These are phyloP conservation scores for Saccharomyces pastorianus DNA, from an alignment of 1,139 yeast genomes.

Conservation along the genomic window DNA sequence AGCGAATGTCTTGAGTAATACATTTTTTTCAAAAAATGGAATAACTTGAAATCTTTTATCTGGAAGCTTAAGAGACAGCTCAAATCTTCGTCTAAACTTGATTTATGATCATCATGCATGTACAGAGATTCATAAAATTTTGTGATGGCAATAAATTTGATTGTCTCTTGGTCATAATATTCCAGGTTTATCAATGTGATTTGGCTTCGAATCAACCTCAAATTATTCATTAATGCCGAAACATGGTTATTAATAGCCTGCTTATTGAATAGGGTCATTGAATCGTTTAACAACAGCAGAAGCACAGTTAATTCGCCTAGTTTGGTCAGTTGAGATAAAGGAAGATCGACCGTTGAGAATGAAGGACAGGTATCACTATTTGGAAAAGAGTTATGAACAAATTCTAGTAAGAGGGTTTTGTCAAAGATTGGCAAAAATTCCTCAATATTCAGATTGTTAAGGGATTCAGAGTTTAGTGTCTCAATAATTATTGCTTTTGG, in stretches of 20 bases:
- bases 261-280: not conserved
- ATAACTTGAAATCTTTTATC: not conserved
- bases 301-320: not conserved
- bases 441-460: not conserved
- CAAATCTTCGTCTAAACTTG: not conserved
- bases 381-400: not conserved
- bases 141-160: not conserved
- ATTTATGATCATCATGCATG: not conserved
- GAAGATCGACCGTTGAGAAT: not conserved
- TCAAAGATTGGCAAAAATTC: not conserved
- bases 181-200: not conserved
- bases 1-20: not conserved
- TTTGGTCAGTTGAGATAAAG: not conserved
- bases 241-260: not conserved
- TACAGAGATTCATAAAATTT: not conserved
- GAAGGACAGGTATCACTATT: not conserved
- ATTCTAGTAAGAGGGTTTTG: not conserved
- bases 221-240: not conserved
- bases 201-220: not conserved
- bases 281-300: not conserved
- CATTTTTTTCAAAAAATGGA: not conserved
- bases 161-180: not conserved
- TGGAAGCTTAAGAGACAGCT: not conserved
- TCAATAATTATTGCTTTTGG: not conserved
- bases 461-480: not conserved